Conservation (phyloP, 768 basidiomycete species). For the Austroboletus festivus region DNA sequence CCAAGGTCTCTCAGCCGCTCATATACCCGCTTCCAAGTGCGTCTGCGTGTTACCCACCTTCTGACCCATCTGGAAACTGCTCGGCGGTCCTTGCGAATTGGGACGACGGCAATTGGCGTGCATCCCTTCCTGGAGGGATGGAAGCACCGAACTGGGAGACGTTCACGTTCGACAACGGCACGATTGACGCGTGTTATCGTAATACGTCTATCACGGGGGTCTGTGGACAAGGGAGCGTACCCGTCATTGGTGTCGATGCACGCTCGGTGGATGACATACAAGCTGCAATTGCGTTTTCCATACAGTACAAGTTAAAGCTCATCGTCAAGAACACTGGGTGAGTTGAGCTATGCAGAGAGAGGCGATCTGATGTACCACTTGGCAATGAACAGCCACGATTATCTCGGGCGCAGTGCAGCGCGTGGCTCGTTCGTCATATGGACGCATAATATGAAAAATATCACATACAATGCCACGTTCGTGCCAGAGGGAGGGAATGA, state of each 20-base stretch:
- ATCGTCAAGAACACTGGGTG: background rate
- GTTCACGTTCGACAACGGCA: background rate
- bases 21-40: background rate
- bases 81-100: background rate
- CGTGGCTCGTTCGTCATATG: background rate
- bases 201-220: background rate
- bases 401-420: background rate
- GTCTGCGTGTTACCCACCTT: background rate
- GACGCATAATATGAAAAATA: background rate
- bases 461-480: background rate
- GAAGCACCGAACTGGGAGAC: background rate
- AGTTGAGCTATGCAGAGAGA: no score
- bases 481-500: background rate
- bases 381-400: background rate
- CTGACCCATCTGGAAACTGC: background rate
- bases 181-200: background rate
- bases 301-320: background rate
- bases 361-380: background rate
- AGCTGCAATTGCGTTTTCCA: background rate
- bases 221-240: background rate
- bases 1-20: background rate
- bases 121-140: background rate
- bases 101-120: background rate
- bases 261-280: background rate
- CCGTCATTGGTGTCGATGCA: background rate